Evolutionary conservation across 805 yeast species (phyloP), one percentile per base, ranked within the genome.

Genomic region (Blastobotrys terrestris): DNA sequence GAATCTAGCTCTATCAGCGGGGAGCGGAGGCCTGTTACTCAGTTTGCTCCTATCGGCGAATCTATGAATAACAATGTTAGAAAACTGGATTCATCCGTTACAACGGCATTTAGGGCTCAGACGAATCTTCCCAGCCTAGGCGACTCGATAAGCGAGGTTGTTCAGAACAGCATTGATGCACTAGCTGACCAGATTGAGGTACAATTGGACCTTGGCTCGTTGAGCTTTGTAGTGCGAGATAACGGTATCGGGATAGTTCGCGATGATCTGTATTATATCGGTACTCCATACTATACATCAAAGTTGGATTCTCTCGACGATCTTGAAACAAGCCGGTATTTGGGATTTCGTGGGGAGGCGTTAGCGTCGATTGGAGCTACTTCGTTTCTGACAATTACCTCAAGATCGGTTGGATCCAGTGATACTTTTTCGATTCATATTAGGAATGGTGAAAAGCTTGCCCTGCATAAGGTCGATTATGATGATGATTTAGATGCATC

Each of bases 221-320:
- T 53, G 18, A 15, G 51, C 11, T 43, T 65, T 19, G 45, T 52
- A 4, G 78, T 84, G 1, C 50, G 50, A 1, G 95, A 87, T 63
- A 68, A 87, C 63, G 95, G 95, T 0, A 2, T 1, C 0, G 95
- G 95, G 0, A 75, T 87, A 2, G 31, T 54, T 2, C 74, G 75
- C 0, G 68, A 60, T 0, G 80, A 79, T 44, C 53, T 86, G 54
- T 58, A 56, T 2, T 21, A 46, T 1, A 58, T 82, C 1, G 84
- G 83, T 0, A 46, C 51, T 8, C 61, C 72, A 5, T 64, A 73
- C 58, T 63, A 61, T 52, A 80, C 85, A 0, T 79, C 85, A 0
- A 83, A 80, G 58, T 16, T 39, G 15, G 16, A 20, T 43, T 16
- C 8, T 26, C 35, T 26, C 11, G 5, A 11, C 11, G 31, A n/a